A percentile compares a stretch with the other conserved stretches of the same genome.
Evolutionary conservation across 1,284 basidiomycete genomes (phyloP).

Genomic region (Fereydounia khargensis): DNA sequence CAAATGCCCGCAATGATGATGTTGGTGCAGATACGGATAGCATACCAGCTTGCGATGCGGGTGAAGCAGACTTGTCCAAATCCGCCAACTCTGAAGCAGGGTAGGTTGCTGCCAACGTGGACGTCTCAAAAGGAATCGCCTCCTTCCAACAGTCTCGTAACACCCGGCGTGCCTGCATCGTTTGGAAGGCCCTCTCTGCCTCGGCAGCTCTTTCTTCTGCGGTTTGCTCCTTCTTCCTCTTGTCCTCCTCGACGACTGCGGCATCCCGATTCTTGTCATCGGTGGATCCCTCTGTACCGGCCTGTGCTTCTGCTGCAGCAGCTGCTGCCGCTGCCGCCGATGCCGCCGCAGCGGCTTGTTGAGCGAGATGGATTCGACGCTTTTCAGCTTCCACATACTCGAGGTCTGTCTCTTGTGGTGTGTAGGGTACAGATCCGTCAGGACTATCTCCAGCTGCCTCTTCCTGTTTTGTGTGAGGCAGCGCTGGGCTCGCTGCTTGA

Average conservation of each 20-base stretch:
- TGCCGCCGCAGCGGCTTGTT: constrained; percentile 24
- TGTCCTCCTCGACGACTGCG: constrained; percentile 6
- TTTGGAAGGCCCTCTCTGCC: constrained; percentile 29
- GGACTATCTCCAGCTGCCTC: not conserved
- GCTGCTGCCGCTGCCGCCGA: constrained; percentile 11
- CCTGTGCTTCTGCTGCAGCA: constrained; percentile 8
- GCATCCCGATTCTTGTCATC: no score
- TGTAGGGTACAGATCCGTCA: not conserved
- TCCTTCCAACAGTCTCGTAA: constrained; percentile 29
- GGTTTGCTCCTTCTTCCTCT: constrained; percentile 6
- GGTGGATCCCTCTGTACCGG: no score
- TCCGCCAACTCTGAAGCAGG: constrained; percentile 16
- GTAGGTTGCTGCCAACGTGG: constrained; percentile 21
- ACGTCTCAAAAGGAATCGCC: constrained; percentile 13
- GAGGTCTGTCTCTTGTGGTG: constrained; percentile 5
- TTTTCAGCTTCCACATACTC: constrained; percentile 23
- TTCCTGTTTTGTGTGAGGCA: no score
- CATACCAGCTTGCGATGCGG: constrained; percentile 2
- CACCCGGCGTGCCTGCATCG: constrained; percentile 25
- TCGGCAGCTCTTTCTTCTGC: constrained; percentile 33
- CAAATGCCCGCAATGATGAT: constrained; percentile 41
- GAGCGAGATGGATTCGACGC: constrained; percentile 18
- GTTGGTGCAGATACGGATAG: constrained; percentile 16
- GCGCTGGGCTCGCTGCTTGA: no score
- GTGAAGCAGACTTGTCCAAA: constrained; percentile 12